Base-by-base conservation (phyloP, 2,329 filamentous ascomycete genomes). In the Sporothrix brunneoviolacea region DNA sequence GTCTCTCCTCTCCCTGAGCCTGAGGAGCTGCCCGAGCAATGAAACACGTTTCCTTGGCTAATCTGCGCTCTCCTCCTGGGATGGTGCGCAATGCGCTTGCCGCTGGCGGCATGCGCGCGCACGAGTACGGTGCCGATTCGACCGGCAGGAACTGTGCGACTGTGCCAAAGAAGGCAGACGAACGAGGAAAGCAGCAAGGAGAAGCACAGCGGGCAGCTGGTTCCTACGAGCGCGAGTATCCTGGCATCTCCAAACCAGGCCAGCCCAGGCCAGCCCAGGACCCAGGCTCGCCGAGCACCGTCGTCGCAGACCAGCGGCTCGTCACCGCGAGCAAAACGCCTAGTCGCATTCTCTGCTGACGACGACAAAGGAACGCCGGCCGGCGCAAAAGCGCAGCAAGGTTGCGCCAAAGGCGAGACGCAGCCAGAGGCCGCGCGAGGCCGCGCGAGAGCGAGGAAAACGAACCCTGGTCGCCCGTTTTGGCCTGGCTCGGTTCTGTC, bases 51-150 rank as follows among this genome's bases (percentile, higher is more conserved):
- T 42, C 30, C 48, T 36, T 50, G 48, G 48, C 40, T 44, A 33
- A 27, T 50, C 33, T 45, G 44, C 40, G 40, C 40, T 15, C 35
- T 37, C 36, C 28, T 10, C 30, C 24, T 30, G 12, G 18, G 35
- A 22, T 22, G 44, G 45, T 40, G 45, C 18, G 45, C 45, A 41
- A 48, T 48, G 45, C 45, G 37, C 37, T 42, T 49, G 47, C 47
- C 38, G 38, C 47, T 49, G 47, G 47, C 46, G 47, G 47, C 38
- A 36, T 42, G 47, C 38, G 47, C 47, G 30, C 18, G 45, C 21
- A 22, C 30, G 37, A 16, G 28, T 49, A 49, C 50, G 44, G 50
- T 44, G 37, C 50, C 42, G 42, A 51, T 51, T 51, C 42, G 42
- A 47, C 49, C 15, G 47, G 30, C 47, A 42, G 21, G 38, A 49